Percentiles rank a stretch among this genome's conserved stretches.
Conservation (phyloP, 495 filamentous ascomycete genomes). For the Hypoxylon perforatum region DNA sequence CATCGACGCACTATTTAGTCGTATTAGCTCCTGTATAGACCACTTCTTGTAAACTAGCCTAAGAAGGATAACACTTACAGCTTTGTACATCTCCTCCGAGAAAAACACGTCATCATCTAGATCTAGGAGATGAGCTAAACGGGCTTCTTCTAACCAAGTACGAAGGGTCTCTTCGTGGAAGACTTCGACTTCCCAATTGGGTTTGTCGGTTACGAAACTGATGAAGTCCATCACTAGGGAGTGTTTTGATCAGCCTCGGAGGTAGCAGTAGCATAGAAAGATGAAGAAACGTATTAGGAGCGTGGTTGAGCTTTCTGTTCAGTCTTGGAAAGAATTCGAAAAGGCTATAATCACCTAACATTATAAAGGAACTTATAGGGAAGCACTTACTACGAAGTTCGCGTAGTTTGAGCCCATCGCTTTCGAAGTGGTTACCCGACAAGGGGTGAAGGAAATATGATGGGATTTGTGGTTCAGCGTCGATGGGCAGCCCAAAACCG, state of each 20-base stretch:
- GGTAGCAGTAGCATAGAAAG: too few species aligned
- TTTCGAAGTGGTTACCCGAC: background rate
- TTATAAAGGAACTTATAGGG: background rate
- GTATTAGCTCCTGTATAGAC: background rate
- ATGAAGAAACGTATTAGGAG: too few species aligned
- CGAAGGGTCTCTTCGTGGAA: slow-evolving; percentile 58
- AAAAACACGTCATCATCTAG: slow-evolving; percentile 49
- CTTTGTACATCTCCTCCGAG: slow-evolving; percentile 61
- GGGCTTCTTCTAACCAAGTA: slow-evolving; percentile 47
- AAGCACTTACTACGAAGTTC: slow-evolving; percentile 53
- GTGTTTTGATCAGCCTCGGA: background rate
- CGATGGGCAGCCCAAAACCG: slow-evolving; percentile 32
- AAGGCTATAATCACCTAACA: background rate
- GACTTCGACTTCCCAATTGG: slow-evolving; percentile 65
- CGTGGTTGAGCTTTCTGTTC: too few species aligned
- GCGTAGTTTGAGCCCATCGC: slow-evolving; percentile 41
- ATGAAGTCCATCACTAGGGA: slow-evolving; percentile 47
- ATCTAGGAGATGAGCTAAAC: slow-evolving; percentile 26
- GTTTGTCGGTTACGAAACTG: slow-evolving; percentile 53
- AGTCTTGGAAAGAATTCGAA: background rate
- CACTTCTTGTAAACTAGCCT: background rate
- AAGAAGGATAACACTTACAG: slow-evolving; percentile 42
- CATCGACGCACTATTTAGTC: slow-evolving; percentile 53
- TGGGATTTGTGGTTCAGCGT: background rate
- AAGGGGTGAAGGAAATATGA: slow-evolving; percentile 12